A percentile compares a stretch with the other conserved stretches of the same genome.
These are phyloP conservation scores for Capsicum baccatum DNA, from an alignment of 257 asterid species.

Conservation along the genomic window DNA sequence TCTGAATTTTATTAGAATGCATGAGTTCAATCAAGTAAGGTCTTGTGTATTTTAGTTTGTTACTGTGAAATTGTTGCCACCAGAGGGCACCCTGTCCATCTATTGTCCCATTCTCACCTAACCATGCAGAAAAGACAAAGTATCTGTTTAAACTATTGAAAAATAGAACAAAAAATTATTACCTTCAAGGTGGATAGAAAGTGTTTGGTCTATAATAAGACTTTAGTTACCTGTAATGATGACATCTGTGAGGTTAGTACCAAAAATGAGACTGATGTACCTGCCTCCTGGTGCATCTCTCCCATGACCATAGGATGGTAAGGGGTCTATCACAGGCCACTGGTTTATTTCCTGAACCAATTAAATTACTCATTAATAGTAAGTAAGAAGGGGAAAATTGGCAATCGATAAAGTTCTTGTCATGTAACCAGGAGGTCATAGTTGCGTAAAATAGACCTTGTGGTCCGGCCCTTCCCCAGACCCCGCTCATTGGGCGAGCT, in stretches of 20 bases:
- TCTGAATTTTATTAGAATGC: slow-evolving; percentile 76
- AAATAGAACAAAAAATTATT: background rate
- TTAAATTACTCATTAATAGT: background rate
- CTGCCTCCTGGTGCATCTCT: slow-evolving; percentile 90
- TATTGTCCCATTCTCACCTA: slow-evolving; percentile 86
- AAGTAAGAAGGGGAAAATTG: too few relatives aligned
- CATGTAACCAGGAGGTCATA: too few relatives aligned
- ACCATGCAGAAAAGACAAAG: background rate
- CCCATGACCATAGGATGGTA: slow-evolving; percentile 91
- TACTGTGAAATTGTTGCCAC: slow-evolving; percentile 88
- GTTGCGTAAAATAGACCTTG: too few relatives aligned
- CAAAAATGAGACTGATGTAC: slow-evolving; percentile 81
- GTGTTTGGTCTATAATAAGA: background rate
- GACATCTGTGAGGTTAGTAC: slow-evolving; percentile 83
- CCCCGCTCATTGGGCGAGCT: too few relatives aligned
- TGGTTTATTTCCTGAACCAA: slow-evolving; percentile 63
- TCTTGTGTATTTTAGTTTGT: slow-evolving; percentile 77
- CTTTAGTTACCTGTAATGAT: slow-evolving; percentile 62
- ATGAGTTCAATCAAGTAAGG: slow-evolving; percentile 82
- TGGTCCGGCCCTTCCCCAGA: too few relatives aligned
- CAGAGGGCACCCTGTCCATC: slow-evolving; percentile 83
- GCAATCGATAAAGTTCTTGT: too few relatives aligned
- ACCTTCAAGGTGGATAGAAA: background rate
- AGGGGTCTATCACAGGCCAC: slow-evolving; percentile 79
- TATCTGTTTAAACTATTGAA: background rate